Percentiles rank a stretch among this genome's conserved stretches.
Evolutionary conservation across 2,329 filamentous ascomycete species (phyloP).

Genomic region (Pyrenochaeta sp.): DNA sequence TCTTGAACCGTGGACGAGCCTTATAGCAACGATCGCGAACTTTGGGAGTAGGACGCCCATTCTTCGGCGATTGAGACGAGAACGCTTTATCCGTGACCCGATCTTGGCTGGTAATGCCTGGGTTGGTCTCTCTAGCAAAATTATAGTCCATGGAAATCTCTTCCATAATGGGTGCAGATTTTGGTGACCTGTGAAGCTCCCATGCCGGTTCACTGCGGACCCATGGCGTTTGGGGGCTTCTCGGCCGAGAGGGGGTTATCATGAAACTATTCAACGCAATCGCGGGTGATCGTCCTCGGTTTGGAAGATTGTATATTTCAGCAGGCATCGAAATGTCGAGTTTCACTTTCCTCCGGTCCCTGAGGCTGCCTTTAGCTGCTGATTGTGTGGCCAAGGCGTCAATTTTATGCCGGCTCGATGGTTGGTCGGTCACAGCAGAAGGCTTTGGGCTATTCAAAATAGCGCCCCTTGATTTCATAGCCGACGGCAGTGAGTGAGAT

Average conservation of each 20-base stretch:
- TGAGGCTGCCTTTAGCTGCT: constrained; percentile 23
- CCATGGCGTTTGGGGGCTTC: constrained; percentile 40
- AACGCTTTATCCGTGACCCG: constrained; percentile 16
- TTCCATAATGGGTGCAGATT: constrained; percentile 20
- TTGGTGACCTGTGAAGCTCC: constrained; percentile 9
- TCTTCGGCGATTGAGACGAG: constrained; percentile 11
- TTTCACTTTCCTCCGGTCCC: constrained; percentile 39
- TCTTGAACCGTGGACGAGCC: constrained; percentile 10
- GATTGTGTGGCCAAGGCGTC: background rate
- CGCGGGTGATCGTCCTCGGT: constrained; percentile 22
- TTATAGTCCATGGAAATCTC: constrained; percentile 13
- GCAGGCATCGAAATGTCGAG: constrained; percentile 39
- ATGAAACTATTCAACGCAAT: constrained; percentile 20
- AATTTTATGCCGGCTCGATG: background rate
- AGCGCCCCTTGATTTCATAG: background rate
- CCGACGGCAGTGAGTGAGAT: constrained; percentile 11
- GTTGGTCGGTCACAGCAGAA: constrained; percentile 1
- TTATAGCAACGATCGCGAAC: constrained; percentile 23
- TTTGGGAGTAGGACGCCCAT: constrained; percentile 14
- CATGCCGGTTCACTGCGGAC: constrained; percentile 20
- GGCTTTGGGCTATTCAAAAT: constrained; percentile 5
- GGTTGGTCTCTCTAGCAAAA: background rate
- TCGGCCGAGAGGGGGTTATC: constrained; percentile 24
- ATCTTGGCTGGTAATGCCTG: constrained; percentile 5
- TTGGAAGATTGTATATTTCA: constrained; percentile 27